phyloP scores from a whole-genome alignment of 768 basidiomycete genomes.

The Suillus ampliporus region DNA sequence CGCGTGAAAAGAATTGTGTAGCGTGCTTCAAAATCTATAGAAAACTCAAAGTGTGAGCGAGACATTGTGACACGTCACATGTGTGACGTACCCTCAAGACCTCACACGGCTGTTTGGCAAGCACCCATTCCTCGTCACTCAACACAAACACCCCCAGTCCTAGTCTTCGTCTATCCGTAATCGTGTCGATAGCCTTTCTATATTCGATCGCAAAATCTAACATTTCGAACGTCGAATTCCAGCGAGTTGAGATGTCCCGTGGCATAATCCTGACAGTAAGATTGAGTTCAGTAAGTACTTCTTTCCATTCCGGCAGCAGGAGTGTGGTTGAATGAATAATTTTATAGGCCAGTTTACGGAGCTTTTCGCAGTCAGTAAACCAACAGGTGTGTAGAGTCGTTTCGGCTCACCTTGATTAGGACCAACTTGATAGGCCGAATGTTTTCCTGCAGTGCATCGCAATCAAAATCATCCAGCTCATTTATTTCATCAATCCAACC shows the following conservation, averaged over 20 bases:
- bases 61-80: not conserved
- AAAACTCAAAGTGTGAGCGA: not conserved
- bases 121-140: not conserved
- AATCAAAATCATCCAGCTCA: conserved; percentile 16
- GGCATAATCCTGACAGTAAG: conserved; percentile 13
- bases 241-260: conserved; percentile 14
- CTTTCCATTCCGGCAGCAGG: conserved; percentile 29
- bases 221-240: conserved; percentile 8
- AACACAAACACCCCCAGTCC: not conserved
- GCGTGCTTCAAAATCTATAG: not conserved
- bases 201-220: conserved; percentile 18
- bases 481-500: conserved; percentile 23
- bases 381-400: not conserved
- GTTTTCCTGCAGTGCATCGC: conserved; percentile 8
- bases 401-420: conserved; percentile 9
- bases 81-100: not conserved
- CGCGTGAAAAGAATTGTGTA: conserved; percentile 2
- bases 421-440: conserved; percentile 2
- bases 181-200: not conserved
- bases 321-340: conserved; percentile 26
- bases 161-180: not conserved
- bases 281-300: conserved; percentile 15
- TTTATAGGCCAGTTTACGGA: conserved; percentile 23
- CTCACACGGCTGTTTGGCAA: not conserved
- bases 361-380: conserved; percentile 14